phyloP scores from a whole-genome alignment of 352 stramenopile species.

The Globisporangium spinosum region DNA sequence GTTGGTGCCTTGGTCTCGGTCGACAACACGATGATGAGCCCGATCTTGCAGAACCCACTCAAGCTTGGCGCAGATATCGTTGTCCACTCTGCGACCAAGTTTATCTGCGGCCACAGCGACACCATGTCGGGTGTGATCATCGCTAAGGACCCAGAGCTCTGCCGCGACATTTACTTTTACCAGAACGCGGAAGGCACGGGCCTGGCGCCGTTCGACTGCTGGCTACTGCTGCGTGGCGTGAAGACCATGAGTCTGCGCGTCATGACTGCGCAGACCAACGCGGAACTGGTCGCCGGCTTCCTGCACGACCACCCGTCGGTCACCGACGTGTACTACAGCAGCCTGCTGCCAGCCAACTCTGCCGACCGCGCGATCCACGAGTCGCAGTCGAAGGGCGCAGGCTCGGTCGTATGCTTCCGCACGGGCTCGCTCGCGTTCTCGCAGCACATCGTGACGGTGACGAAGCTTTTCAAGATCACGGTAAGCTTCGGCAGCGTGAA shows the following conservation, averaged over 20 bases:
- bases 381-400: slow-evolving; percentile 75
- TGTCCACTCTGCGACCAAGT: slow-evolving; percentile 97
- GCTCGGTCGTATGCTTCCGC: slow-evolving; percentile 90
- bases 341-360: slow-evolving; percentile 62
- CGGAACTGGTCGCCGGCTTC: slow-evolving; percentile 86
- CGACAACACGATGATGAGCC: slow-evolving; percentile 96
- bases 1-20: slow-evolving; percentile 86
- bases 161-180: slow-evolving; percentile 86
- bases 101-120: slow-evolving; percentile 96
- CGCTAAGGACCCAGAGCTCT: slow-evolving; percentile 75
- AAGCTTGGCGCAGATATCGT: slow-evolving; percentile 94
- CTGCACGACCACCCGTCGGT: slow-evolving; percentile 85
- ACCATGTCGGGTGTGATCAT: slow-evolving; percentile 94
- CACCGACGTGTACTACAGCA: slow-evolving; percentile 90
- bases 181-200: slow-evolving; percentile 90
- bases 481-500: slow-evolving; percentile 92
- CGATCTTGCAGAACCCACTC: slow-evolving; percentile 94
- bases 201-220: slow-evolving; percentile 89
- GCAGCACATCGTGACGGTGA: slow-evolving; percentile 87
- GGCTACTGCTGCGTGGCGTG: slow-evolving; percentile 84
- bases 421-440: slow-evolving; percentile 84
- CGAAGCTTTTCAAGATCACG: slow-evolving; percentile 95
- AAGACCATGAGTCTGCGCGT: slow-evolving; percentile 89
- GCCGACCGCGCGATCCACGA: slow-evolving; percentile 80
- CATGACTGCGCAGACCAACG: slow-evolving; percentile 85